Evolutionary conservation across 768 basidiomycete species (phyloP), one percentile per base, ranked within the genome.

Genomic region (Xerocomellus chrysenteron): DNA sequence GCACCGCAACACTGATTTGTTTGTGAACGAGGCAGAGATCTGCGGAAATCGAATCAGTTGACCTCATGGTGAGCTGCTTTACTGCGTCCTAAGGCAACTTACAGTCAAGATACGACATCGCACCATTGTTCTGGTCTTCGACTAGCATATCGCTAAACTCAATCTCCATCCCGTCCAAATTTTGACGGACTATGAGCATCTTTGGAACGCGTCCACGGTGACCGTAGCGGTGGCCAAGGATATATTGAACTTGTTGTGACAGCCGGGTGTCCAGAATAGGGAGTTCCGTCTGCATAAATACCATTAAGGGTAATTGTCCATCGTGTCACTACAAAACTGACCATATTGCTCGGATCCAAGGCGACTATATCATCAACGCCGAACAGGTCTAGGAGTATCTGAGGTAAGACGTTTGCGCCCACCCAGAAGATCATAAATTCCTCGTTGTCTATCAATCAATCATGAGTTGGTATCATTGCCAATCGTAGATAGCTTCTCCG

Each of bases 71-170:
- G 26, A 21, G 50, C 11, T 11, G 33, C n/a, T 37, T 14, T 50
- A 19, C 30, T 19, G 28, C 35, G 46, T 50, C 40, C 51, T 49
- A 46, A 53, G 39, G 43, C 45, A 7, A 78, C 86, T 60, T 65
- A 96, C 94, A 94, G 69, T 97, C 93, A 6, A 87, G 73, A 73
- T 96, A 97, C 1, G 91, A 87, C 85, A 95, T 82, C 0, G 87
- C 88, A n/a, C 91, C 94, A 64, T 96, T 97, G 68, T 99, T 99
- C 70, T 88, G 84, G 73, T 99, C 97, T 76, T 99, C 97, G 26
- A 97, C 86, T 13, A 99, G 80, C 90, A 97, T 90, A 74, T 99
- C 97, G 60, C 90, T 90, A 65, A 96, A 98, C 71, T 98, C 97
- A 44, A 98, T 83, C 75, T 99, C 96, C 50, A 84, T 76, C 13